Evolutionary conservation across 2,329 filamentous ascomycete genomes (phyloP), one percentile per base, ranked within the genome.

Genomic region (Xylaria sp.): DNA sequence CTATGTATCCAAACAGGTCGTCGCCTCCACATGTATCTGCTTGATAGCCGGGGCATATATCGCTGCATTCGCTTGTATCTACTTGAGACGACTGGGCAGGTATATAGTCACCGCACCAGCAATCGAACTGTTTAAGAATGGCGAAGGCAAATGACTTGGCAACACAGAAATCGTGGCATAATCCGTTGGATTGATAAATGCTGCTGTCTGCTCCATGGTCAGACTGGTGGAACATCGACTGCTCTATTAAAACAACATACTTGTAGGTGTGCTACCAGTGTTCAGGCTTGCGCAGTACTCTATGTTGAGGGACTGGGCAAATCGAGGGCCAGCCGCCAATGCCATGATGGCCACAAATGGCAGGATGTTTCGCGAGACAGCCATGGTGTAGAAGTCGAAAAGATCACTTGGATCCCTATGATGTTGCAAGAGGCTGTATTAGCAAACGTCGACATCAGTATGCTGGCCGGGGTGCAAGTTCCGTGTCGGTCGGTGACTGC

Each of bases 41-140:
- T 0, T 87, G 87, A 75, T 86, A 95, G n/a, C 91, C 92, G 9
- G 91, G 91, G 73, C 92, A 95, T 18, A 79, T 59, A 0, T 77
- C 78, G 71, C 84, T 79, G 79, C 92, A 95, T 25, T 84, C 73
- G 39, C 70, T 72, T 1, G 79, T 78, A 25, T 80, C 75, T 59
- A 83, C 80, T 63, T 82, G 77, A 36, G 76, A 77, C 23, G 75
- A 76, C 36, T 80, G 70, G 58, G 82, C 81, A 9, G 92, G 92
- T 2, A 84, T 83, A 74, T 89, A 89, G 76, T 93, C 86, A 43
- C 90, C 90, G 77, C 92, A 95, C 91, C 91, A 95, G 77, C 92
- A 95, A 60, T 84, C 79, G 36, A 87, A 82, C 18, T 80, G 84
- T 73, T 93, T 86, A 1, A 94, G 81, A 56, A 95, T 83, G 71